phyloP scores from a whole-genome alignment of 2,329 filamentous ascomycete species.

The Claviceps spartinae region DNA sequence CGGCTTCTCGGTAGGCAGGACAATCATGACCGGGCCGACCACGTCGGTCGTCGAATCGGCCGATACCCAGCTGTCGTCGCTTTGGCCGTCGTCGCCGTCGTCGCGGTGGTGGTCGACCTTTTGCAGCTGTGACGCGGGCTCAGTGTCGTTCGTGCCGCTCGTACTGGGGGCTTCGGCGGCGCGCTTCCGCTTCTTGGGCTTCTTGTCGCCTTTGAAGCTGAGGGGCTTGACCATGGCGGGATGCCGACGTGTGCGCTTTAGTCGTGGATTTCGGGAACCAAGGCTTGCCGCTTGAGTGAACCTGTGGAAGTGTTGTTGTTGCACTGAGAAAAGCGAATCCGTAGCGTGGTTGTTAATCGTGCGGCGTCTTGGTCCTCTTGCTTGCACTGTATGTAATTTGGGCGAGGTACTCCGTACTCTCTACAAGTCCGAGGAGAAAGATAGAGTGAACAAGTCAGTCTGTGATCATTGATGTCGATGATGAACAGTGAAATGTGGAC shows the following conservation, averaged over 20 bases:
- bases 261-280: background rate
- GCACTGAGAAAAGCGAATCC: too few relatives aligned
- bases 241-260: background rate
- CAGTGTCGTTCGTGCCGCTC: constrained; percentile 29
- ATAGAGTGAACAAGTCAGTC: too few relatives aligned
- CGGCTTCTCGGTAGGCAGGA: constrained; percentile 61
- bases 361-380: too few relatives aligned
- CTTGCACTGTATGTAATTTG: too few relatives aligned
- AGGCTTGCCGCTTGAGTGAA: too few relatives aligned
- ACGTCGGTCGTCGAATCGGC: constrained; percentile 65
- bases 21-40: constrained; percentile 67
- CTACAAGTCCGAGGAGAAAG: too few relatives aligned
- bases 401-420: too few relatives aligned
- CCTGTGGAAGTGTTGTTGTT: too few relatives aligned
- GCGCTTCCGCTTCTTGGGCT: constrained; percentile 82
- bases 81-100: constrained; percentile 21
- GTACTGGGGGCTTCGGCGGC: constrained; percentile 30
- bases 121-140: constrained; percentile 12
- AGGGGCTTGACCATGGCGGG: constrained; percentile 70
- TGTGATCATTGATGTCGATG: too few relatives aligned
- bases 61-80: constrained; percentile 85
- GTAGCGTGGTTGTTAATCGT: too few relatives aligned
- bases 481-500: too few relatives aligned
- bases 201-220: constrained; percentile 94
- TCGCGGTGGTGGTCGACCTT: constrained; percentile 12